Conservation (phyloP, 352 stramenopile species). For the Pseudoperonospora humuli region DNA sequence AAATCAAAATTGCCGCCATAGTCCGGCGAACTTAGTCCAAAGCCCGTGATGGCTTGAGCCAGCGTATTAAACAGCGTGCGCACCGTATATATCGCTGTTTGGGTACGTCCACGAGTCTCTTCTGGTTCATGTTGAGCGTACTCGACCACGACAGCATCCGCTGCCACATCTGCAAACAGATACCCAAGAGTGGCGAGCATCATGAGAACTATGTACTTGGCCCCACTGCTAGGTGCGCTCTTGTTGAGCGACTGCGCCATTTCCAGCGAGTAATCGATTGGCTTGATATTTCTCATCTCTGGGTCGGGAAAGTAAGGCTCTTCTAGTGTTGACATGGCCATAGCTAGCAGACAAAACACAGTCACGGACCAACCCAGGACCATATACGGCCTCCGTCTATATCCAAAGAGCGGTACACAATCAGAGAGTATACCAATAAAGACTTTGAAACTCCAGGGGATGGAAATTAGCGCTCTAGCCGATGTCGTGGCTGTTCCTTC, state of each 20-base stretch:
- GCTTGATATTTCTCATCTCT: slow-evolving; percentile 26
- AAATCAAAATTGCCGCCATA: slow-evolving; percentile 46
- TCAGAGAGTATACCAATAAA: slow-evolving; percentile 47
- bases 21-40: slow-evolving; percentile 33
- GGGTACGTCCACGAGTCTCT: slow-evolving; percentile 38
- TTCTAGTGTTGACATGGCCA: slow-evolving; percentile 27
- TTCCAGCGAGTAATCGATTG: slow-evolving; percentile 20
- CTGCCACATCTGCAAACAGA: slow-evolving; percentile 43
- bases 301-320: slow-evolving; percentile 34
- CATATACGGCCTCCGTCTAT: slow-evolving; percentile 46
- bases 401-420: slow-evolving; percentile 41
- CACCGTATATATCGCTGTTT: slow-evolving; percentile 46
- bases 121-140: slow-evolving; percentile 49
- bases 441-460: slow-evolving; percentile 53
- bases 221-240: slow-evolving; percentile 26
- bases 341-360: slow-evolving; percentile 27
- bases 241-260: slow-evolving; percentile 31
- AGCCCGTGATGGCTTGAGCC: slow-evolving; percentile 27
- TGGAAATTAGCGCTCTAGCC: slow-evolving; percentile 30
- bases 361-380: slow-evolving; percentile 39
- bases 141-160: slow-evolving; percentile 47
- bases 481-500: slow-evolving; percentile 34
- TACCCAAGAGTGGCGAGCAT: slow-evolving; percentile 46
- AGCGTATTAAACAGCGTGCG: slow-evolving; percentile 36
- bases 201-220: slow-evolving; percentile 45